Evolutionary conservation across 176 grass and related monocot genomes (phyloP).

Genomic region (Puya raimondii): DNA sequence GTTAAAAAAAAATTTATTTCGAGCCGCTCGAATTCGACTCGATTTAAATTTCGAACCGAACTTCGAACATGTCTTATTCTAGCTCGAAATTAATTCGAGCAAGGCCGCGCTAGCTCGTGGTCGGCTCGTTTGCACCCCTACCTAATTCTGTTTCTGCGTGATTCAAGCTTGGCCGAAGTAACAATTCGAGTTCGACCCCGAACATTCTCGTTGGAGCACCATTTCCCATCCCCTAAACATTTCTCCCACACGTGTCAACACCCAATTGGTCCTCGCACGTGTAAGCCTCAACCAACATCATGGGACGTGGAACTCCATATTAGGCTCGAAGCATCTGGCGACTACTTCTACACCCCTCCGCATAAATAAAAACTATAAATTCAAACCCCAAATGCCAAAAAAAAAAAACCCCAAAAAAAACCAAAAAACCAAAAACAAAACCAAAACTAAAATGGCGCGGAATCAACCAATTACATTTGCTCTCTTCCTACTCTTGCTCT

Average conservation of each 20-base stretch:
- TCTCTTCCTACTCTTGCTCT: slow-evolving; percentile 5
- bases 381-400: neutral
- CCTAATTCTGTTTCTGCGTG: too few species aligned
- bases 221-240: too few species aligned
- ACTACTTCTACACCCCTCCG: neutral
- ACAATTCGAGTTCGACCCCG: neutral
- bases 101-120: fast-evolving
- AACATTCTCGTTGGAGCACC: slow-evolving; percentile 3
- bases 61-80: too few species aligned
- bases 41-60: too few species aligned
- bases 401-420: too few species aligned
- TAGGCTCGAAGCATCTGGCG: slow-evolving; percentile 28
- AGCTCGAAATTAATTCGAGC: too few species aligned
- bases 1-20: too few species aligned
- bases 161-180: too few species aligned
- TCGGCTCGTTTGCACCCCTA: too few species aligned
- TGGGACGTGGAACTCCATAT: slow-evolving; percentile 10
- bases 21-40: too few species aligned
- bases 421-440: too few species aligned
- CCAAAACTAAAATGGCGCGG: neutral
- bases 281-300: neutral
- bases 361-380: slow-evolving; percentile 4
- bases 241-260: slow-evolving; percentile 12
- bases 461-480: neutral
- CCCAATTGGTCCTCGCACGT: slow-evolving; percentile 7